These are phyloP conservation scores for Aurifilum marmelostoma DNA, from an alignment of 2,329 filamentous ascomycete species.

Conservation along the genomic window DNA sequence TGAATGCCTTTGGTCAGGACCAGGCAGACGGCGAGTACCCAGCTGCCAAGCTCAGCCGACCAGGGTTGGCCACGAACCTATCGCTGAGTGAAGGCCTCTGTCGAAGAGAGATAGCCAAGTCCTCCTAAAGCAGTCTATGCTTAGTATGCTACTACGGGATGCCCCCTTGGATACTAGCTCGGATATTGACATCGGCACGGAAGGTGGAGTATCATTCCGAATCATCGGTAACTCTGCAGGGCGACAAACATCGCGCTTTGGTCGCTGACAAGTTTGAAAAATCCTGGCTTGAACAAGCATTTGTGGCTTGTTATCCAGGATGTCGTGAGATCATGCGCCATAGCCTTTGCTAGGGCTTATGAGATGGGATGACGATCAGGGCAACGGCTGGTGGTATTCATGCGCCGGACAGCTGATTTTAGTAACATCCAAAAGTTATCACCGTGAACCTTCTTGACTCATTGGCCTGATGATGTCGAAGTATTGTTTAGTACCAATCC, in stretches of 20 bases:
- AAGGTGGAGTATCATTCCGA: not conserved
- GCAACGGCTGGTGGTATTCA: not conserved
- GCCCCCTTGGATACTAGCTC: not conserved
- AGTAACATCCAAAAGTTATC: not conserved
- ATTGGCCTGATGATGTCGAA: not conserved
- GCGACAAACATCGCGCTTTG: not conserved
- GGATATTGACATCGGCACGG: not conserved
- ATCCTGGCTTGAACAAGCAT: not conserved
- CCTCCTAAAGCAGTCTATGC: not conserved
- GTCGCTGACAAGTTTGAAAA: not conserved
- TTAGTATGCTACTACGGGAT: not conserved
- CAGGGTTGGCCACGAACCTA: not conserved
- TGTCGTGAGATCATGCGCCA: not conserved
- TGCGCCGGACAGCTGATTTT: not conserved
- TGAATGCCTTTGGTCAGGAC: no score
- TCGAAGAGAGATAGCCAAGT: not conserved
- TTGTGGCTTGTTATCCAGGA: not conserved
- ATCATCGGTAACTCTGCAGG: not conserved
- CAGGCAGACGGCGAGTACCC: not conserved
- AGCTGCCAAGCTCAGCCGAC: not conserved
- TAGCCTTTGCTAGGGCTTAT: slow-evolving; percentile 7
- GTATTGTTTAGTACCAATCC: not conserved
- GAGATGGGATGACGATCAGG: not conserved
- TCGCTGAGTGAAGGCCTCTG: not conserved
- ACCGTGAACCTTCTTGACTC: not conserved